Conservation (phyloP, 192 early-diverging fungal genomes). For the Pecoramyces ruminantium region DNA sequence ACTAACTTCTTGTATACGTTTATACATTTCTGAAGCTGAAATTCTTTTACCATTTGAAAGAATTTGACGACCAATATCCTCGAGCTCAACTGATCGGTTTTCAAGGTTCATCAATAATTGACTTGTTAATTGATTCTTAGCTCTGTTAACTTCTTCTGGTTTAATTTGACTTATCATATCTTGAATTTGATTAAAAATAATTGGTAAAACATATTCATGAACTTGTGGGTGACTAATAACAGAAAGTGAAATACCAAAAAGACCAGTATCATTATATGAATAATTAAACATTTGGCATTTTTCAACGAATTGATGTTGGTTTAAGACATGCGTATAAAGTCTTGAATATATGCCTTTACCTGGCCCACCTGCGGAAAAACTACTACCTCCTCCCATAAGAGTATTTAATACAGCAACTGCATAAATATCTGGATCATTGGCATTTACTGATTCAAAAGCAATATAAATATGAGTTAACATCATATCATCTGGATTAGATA, state of each 20-base stretch:
- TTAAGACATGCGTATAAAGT: constrained; percentile 85
- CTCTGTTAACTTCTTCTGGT: constrained; percentile 51
- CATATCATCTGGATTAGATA: constrained; percentile 29
- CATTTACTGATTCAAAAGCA: constrained; percentile 70
- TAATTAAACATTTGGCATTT: constrained; percentile 83
- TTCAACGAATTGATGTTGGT: constrained; percentile 88
- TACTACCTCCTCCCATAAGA: constrained; percentile 87
- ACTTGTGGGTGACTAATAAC: constrained; percentile 55
- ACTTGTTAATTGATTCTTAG: constrained; percentile 91
- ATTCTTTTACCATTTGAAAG: constrained; percentile 54
- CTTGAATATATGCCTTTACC: constrained; percentile 98
- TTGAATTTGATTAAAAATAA: constrained; percentile 72
- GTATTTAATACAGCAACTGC: constrained; percentile 76
- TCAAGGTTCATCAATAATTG: constrained; percentile 89
- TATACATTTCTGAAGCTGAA: constrained; percentile 56
- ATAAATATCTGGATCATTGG: constrained; percentile 79
- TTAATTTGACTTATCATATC: constrained; percentile 29
- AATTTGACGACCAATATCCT: constrained; percentile 83
- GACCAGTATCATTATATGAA: constrained; percentile 72
- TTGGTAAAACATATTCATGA: constrained; percentile 53
- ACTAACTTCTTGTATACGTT: constrained; percentile 60
- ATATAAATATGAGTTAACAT: constrained; percentile 71
- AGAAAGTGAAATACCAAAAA: constrained; percentile 84
- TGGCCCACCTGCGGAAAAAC: constrained; percentile 92
- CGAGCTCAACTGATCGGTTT: constrained; percentile 77